A percentile compares a stretch with the other conserved stretches of the same genome.
Conservation (phyloP, 768 basidiomycete genomes). For the Udeniomyces megalosporus region DNA sequence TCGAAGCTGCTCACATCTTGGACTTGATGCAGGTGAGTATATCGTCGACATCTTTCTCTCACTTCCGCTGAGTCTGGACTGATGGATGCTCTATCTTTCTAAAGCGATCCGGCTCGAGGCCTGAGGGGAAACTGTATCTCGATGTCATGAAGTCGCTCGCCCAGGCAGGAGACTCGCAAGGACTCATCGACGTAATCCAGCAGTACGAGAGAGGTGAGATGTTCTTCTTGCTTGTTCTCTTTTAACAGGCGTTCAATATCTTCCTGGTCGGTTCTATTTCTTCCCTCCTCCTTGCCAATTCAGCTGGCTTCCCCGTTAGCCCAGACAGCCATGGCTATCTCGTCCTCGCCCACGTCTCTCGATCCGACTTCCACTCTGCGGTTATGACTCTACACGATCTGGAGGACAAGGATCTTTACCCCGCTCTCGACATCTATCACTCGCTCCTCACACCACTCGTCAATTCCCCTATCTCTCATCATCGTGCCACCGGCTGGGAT, state of each 20-base stretch:
- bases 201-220: neutral
- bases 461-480: conserved; percentile 11
- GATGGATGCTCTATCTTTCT: no score
- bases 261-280: neutral
- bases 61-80: no score
- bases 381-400: conserved; percentile 33
- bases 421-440: conserved; percentile 11
- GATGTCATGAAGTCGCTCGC: neutral
- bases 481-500: conserved; percentile 73
- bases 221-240: neutral
- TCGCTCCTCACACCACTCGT: conserved; percentile 16
- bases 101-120: neutral
- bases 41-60: no score
- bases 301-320: conserved; percentile 33
- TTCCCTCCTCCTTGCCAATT: neutral
- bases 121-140: neutral
- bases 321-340: conserved; percentile 45
- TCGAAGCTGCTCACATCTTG: no score
- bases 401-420: conserved; percentile 11
- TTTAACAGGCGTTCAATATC: neutral
- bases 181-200: neutral
- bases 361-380: conserved; percentile 31
- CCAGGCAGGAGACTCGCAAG: neutral
- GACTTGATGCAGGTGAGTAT: no score
- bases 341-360: conserved; percentile 33